Evolutionary conservation across 441 rosid species (phyloP), one percentile per base, ranked within the genome.

Genomic region (Gossypium gossypioides): DNA sequence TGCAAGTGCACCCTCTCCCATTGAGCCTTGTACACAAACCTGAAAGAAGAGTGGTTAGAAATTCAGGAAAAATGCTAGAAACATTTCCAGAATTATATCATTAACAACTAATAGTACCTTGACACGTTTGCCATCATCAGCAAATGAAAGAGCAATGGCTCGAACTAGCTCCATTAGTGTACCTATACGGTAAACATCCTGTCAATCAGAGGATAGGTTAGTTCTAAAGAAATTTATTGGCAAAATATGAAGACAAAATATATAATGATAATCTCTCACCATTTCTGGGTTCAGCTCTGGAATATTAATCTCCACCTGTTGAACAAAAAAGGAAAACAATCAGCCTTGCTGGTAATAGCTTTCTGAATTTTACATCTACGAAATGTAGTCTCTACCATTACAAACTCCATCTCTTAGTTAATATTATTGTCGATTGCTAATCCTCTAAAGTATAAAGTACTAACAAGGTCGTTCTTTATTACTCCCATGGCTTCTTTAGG

Each of bases 21-120:
- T 91, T 10, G 99, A 91, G 46, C 99, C 99, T 82, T 94, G 99
- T 73, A 91, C 99, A 83, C 99, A 94, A 75, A 94, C 99, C 99
- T 91, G 80, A 51, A 74, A 62, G 56, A 50, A 19, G 66, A 75
- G 71, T 66, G 29, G 59, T 68, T 58, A 51, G 52, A 68, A 40
- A 37, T 74, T 72, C 62, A 40, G 19, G 44, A 72, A 7, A 42
- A 65, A 50, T 58, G 32, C 6, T 1, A 46, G 72, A 10, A 29
- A 48, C 10, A 0, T n/a, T 8, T 54, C 18, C 55, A 73, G 9
- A 25, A 42, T 48, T 48, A 21, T 21, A 1, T 61, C 44, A 69
- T 18, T 37, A 40, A 37, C 54, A 52, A 61, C 13, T 29, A 40
- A 22, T 60, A 67, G 9, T 75, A 94, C 99, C 97, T 94, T 90